Evolutionary conservation across 1,139 yeast species (phyloP).

Genomic region (Candida sojae): DNA sequence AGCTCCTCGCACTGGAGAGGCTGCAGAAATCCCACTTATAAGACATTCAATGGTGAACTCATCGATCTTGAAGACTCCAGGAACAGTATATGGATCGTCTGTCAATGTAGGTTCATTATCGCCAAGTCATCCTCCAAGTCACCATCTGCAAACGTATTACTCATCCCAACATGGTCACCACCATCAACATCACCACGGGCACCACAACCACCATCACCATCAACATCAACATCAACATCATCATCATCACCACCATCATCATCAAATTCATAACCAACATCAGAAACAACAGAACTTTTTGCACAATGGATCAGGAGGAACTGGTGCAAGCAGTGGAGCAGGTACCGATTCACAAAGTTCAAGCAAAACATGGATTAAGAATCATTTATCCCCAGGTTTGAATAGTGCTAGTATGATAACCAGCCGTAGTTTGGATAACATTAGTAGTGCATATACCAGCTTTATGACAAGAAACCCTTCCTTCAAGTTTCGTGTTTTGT

Average conservation of each 20-base stretch:
- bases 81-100: conserved; percentile 7
- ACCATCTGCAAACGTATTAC: background rate
- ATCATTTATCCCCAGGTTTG: conserved; percentile 18
- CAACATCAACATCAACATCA: conserved; percentile 4
- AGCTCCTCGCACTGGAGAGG: conserved; percentile 76
- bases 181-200: background rate
- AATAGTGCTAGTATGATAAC: conserved; percentile 7
- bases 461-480: conserved; percentile 21
- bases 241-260: conserved; percentile 5
- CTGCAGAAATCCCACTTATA: conserved; percentile 68
- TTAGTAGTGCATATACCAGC: conserved; percentile 20
- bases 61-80: conserved; percentile 8
- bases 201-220: background rate
- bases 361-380: conserved; percentile 11
- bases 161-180: background rate
- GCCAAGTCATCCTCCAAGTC: background rate
- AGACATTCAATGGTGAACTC: conserved; percentile 24
- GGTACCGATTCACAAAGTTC: conserved; percentile 5
- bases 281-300: conserved; percentile 2
- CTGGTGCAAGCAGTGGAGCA: background rate
- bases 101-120: conserved; percentile 11
- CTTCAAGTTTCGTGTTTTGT: conserved; percentile 19
- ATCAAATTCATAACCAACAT: background rate
- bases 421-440: conserved; percentile 23
- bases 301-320: background rate